phyloP scores from a whole-genome alignment of 2,329 filamentous ascomycete genomes.

The Talaromyces rugulosus region DNA sequence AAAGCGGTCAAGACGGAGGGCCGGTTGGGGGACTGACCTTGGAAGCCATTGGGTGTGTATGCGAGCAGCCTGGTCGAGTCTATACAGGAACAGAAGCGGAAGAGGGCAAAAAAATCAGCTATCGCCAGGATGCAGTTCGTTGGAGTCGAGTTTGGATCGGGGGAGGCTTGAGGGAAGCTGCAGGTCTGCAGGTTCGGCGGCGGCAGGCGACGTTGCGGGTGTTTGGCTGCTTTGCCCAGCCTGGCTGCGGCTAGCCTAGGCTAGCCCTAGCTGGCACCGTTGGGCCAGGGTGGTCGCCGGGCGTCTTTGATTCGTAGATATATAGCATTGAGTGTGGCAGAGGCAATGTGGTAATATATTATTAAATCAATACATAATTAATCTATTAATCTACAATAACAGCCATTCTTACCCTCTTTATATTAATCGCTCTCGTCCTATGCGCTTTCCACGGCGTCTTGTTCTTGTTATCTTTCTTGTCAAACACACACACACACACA shows the following conservation, averaged over 20 bases:
- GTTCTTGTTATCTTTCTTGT: not conserved
- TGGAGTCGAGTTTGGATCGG: not conserved
- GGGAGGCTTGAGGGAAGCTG: constrained; percentile 1
- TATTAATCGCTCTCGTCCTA: not conserved
- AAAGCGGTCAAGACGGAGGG: not conserved
- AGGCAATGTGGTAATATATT: no score
- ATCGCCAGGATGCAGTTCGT: constrained; percentile 12
- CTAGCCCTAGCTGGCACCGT: not conserved
- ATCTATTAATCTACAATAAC: not conserved
- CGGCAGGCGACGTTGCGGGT: not conserved
- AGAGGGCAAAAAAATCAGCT: constrained; percentile 3
- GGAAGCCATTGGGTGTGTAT: constrained; percentile 13
- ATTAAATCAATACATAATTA: no score
- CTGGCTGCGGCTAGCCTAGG: not conserved
- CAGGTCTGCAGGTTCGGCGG: constrained; percentile 7
- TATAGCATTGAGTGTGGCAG: no score
- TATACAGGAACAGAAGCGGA: constrained; percentile 3
- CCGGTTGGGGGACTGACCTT: constrained; percentile 3
- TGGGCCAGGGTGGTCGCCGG: not conserved
- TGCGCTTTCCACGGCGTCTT: not conserved
- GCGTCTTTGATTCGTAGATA: no score
- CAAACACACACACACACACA: no score
- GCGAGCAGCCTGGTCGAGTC: constrained; percentile 2
- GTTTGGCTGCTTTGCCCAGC: not conserved
- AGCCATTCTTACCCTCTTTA: not conserved